Base-by-base conservation (phyloP, 2,329 filamentous ascomycete genomes). In the Alternaria atra region DNA sequence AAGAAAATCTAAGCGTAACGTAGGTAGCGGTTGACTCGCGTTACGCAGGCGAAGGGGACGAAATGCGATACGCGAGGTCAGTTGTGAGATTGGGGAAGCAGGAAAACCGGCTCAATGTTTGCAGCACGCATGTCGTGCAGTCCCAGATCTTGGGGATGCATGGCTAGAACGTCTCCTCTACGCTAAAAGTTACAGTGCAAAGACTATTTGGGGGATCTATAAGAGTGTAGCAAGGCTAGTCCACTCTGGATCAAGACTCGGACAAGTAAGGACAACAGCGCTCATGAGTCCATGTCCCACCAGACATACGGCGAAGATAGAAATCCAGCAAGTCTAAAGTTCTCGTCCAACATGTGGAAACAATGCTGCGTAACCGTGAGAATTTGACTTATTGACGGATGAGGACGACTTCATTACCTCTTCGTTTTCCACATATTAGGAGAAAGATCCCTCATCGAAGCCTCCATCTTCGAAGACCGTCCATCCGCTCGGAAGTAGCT, bases 401-500 rank as follows among this genome's bases (percentile, higher is more conserved):
- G 2, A 20, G 20, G 20, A 20, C 20, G 20, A 20, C 20, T 20
- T 20, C 20, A 20, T 15, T n/a, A 74, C 77, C 71, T 79, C 50
- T 74, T 76, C 13, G 67, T 73, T 9, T 44, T 58, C 23, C 39
- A 60, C 4, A 77, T 37, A 35, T 78, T 58, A n/a, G 60, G 35
- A 35, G 68, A 55, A 9, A 80, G 68, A 61, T 80, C 78, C 5
- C 27, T 43, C 55, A 79, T 73, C 35, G 79, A 64, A 4, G 56
- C 61, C n/a, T 63, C 64, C 70, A 80, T 75, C 58, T 80, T 80
- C 0, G 75, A 75, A 2, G 77, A 78, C 15, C 52, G 59, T 23
- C 76, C 77, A 1, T 70, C 54, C 10, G 64, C 30, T 20, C 70
- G 68, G 30, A 79, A 77, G 51, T 77, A 79, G 6, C 52, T 64